phyloP scores from a whole-genome alignment of 305 asterid genomes.

The Fraxinus nigra region DNA sequence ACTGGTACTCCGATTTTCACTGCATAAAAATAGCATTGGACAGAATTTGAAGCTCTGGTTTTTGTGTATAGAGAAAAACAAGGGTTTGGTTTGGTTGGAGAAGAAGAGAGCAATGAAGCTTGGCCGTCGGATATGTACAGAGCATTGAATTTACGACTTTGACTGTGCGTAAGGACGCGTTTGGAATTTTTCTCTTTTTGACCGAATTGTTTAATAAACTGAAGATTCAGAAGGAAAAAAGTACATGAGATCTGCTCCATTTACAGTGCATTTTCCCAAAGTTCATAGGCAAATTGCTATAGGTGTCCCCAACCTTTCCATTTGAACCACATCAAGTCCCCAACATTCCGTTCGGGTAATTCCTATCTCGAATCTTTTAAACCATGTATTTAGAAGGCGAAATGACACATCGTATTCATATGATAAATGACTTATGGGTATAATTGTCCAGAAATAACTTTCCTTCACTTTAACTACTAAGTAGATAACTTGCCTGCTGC shows the following conservation, averaged over 20 bases:
- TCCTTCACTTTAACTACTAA: neutral
- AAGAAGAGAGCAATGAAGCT: neutral
- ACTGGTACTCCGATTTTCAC: neutral
- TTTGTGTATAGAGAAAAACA: neutral
- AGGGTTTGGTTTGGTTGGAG: conserved; percentile 32
- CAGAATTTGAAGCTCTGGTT: neutral
- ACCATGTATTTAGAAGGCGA: too few relatives aligned
- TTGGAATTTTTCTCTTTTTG: neutral
- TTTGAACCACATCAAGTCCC: neutral
- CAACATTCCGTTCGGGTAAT: too few relatives aligned
- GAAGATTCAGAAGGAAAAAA: neutral
- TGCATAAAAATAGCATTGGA: neutral
- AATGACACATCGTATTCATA: neutral
- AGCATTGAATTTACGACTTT: neutral
- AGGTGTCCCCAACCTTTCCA: neutral
- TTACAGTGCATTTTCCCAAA: too few relatives aligned
- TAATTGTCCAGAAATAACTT: neutral
- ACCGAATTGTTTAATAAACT: neutral
- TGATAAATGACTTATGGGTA: neutral
- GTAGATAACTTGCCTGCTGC: too few relatives aligned
- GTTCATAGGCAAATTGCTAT: neutral
- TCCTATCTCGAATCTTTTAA: too few relatives aligned
- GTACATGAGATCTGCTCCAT: too few relatives aligned
- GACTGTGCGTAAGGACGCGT: neutral
- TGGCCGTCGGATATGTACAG: neutral